Base-by-base conservation (phyloP, 225 moss, liverwort and hornwort species). In the Bryum argenteum region DNA sequence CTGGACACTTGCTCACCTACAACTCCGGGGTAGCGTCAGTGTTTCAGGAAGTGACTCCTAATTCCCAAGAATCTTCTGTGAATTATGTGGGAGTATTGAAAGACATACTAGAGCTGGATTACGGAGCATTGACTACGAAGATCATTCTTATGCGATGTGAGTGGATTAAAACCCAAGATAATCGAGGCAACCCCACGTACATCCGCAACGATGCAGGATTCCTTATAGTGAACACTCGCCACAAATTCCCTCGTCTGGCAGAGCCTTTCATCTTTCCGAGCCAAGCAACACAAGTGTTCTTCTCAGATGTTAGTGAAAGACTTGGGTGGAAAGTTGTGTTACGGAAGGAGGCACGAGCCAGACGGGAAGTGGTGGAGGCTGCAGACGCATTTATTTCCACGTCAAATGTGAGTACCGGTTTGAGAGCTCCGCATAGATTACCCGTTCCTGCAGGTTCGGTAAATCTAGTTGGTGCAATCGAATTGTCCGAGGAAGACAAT, bases 401-500 rank as follows among this genome's bases (percentile, higher is more conserved):
- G 19, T 53, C 18, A 18, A 53, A 18, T 2, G 53, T 19, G 53
- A 53, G 53, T 53, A 53, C n/a, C 53, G 53, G 53, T 53, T 53
- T 53, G 19, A 53, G 53, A 53, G 53, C 53, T 53, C 53, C 53
- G 19, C 3, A 53, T 7, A 53, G 53, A 18, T 26, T 53, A 18
- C 53, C 53, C n/a, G n/a, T 53, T 53, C 53, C 53, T 53, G 53
- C 53, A 53, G 53, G 53, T 53, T 19, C 53, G 53, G n/a, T 53
- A 53, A 53, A 53, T 53, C 53, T 53, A 53, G 53, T 53, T 53
- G 26, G 26, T 26, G 26, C 26, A 2, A 26, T 26, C 4, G 26
- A 26, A 2, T 26, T 26, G 26, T 26, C 2, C 2, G n/a, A 18
- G 53, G 53, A 53, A 18, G 53, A 53, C 18, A 53, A 53, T 53